Evolutionary conservation across 2,329 filamentous ascomycete species (phyloP), one percentile per base, ranked within the genome.

Genomic region (Epichloe bromicola): DNA sequence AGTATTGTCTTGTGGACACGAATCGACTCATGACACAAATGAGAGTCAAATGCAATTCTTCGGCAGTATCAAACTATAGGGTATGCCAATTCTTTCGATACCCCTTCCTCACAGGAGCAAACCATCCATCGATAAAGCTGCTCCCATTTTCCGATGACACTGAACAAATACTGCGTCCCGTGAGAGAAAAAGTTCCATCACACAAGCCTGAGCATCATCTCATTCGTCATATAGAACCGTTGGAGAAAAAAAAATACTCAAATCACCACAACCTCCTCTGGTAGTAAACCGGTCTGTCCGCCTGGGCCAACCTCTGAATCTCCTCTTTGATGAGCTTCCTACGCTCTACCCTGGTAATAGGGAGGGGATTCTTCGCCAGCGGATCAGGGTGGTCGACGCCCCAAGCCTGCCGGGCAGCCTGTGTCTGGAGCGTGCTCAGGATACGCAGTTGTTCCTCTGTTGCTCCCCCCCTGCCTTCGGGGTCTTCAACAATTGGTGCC

Each of bases 241-340:
- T 7, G 19, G 19, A 20, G 1, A 23, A n/a, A 20, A 10, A 7
- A 26, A 20, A n/a, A 7, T 5, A 33, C 36, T 3, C 34, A 42
- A n/a, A n/a, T 51, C 65, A 81, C 70, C 74, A 79, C 55, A 79
- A 64, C 46, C 79, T 66, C 45, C 78, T 70, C 58, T 79, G 76
- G 58, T 80, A 79, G 54, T 74, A 75, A 23, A 71, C 66, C 14
- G 67, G 74, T 61, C 66, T 65, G 3, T 74, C 65, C 15, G 66
- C 63, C 59, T 71, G 72, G 6, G 74, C 68, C 51, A 75, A 59
- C 55, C 64, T 68, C 61, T 63, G 65, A 54, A 82, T 73, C 58
- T 82, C 78, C 54, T 78, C 73, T 60, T 78, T 80, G 59, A 82
- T 83, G 56, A 72, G 67, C 60, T 69, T 69, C 57, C 80, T 70